Evolutionary conservation across 2,329 filamentous ascomycete genomes (phyloP).

Genomic region (Sporothrix inflata): DNA sequence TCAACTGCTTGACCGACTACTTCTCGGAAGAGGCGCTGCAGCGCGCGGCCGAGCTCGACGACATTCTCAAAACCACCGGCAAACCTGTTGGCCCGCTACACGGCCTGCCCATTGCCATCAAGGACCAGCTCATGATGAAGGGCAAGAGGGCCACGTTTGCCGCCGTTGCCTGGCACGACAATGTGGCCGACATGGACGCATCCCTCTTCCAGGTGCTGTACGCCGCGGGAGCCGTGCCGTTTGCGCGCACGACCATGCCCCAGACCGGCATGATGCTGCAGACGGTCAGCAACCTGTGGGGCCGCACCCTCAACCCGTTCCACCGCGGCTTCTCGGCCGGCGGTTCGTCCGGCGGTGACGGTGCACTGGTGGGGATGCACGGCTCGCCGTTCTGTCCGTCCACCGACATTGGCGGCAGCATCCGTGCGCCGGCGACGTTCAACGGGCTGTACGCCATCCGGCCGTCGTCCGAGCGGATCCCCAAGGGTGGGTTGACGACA

Average conservation of each 20-base stretch:
- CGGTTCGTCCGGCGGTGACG: constrained; percentile 46
- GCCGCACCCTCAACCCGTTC: constrained; percentile 42
- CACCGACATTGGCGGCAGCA: constrained; percentile 41
- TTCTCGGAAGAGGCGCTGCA: constrained; percentile 42
- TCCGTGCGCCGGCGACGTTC: constrained; percentile 40
- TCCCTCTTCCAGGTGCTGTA: constrained; percentile 37
- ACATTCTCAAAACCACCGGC: constrained; percentile 38
- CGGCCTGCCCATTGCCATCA: constrained; percentile 53
- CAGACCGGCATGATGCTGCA: constrained; percentile 39
- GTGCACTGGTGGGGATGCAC: constrained; percentile 41
- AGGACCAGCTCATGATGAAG: constrained; percentile 35
- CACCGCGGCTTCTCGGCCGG: constrained; percentile 42
- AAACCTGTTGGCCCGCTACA: constrained; percentile 44
- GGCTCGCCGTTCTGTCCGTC: constrained; percentile 43
- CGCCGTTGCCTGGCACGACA: constrained; percentile 26
- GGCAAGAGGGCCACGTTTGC: constrained; percentile 27
- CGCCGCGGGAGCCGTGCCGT: constrained; percentile 36
- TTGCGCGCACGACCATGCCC: constrained; percentile 36
- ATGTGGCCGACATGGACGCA: constrained; percentile 31
- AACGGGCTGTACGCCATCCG: constrained; percentile 40
- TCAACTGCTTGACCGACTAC: constrained; percentile 52
- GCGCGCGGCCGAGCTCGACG: constrained; percentile 41
- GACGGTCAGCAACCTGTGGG: constrained; percentile 44
- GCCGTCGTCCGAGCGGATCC: constrained; percentile 30
- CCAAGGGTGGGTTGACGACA: constrained; percentile 20